phyloP scores from a whole-genome alignment of 805 yeast species.

The Aciculoconidium aculeatum region DNA sequence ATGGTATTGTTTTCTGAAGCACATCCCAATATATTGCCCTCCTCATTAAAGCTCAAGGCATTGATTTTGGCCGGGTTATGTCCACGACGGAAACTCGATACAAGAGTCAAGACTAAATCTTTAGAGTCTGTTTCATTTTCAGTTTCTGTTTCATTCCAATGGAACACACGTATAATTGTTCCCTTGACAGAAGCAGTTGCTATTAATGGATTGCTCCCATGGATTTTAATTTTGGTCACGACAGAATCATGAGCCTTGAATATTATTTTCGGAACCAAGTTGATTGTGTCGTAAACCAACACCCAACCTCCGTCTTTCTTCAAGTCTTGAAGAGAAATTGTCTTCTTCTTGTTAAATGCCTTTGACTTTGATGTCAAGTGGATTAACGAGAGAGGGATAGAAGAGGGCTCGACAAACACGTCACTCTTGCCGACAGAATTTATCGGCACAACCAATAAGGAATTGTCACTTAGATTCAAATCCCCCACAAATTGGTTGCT shows the following conservation, averaged over 20 bases:
- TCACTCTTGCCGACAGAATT: constrained; percentile 24
- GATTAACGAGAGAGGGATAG: constrained; percentile 16
- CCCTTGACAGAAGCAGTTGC: constrained; percentile 41
- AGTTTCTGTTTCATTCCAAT: constrained; percentile 11
- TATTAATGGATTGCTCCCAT: constrained; percentile 21
- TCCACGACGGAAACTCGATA: constrained; percentile 35
- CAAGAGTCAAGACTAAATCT: constrained; percentile 17
- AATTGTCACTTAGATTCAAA: constrained; percentile 29
- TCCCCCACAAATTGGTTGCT: constrained; percentile 26
- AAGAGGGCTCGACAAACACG: constrained; percentile 13
- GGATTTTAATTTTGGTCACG: constrained; percentile 26
- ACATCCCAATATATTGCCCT: constrained; percentile 30
- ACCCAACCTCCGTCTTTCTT: constrained; percentile 34
- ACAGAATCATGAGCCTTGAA: constrained; percentile 37
- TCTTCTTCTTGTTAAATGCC: constrained; percentile 9
- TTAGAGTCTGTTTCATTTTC: no score
- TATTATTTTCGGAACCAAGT: constrained; percentile 24
- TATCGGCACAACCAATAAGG: constrained; percentile 32
- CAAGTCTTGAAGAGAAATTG: constrained; percentile 21
- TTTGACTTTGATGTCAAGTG: constrained; percentile 21
- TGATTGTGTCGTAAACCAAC: constrained; percentile 34
- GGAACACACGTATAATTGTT: constrained; percentile 34
- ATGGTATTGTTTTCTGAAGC: constrained; percentile 37
- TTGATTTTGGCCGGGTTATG: constrained; percentile 32
- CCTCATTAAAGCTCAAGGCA: constrained; percentile 29